Evolutionary conservation across 192 early-diverging fungal genomes (phyloP).

Genomic region (Rhizophagus sp.): DNA sequence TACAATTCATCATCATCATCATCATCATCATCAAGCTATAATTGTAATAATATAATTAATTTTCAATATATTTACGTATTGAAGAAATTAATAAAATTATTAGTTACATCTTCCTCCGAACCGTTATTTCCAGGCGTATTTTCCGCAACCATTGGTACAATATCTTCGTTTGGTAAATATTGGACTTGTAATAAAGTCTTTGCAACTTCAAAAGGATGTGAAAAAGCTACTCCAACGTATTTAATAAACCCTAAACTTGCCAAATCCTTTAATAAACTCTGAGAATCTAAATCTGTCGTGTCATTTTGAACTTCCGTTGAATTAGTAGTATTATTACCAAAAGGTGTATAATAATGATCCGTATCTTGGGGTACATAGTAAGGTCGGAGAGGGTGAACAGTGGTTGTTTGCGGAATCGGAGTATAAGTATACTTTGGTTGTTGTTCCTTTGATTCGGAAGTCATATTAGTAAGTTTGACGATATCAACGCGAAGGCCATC

Average conservation of each 20-base stretch:
- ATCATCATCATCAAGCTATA: not conserved
- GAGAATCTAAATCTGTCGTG: slow-evolving; percentile 37
- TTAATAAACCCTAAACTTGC: slow-evolving; percentile 63
- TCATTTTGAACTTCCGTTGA: not conserved
- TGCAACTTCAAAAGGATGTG: slow-evolving; percentile 64
- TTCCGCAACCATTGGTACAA: slow-evolving; percentile 30
- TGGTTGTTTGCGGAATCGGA: slow-evolving; percentile 23
- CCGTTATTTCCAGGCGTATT: slow-evolving; percentile 38
- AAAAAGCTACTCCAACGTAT: slow-evolving; percentile 58
- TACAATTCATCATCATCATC: slow-evolving; percentile 41
- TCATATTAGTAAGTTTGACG: not conserved
- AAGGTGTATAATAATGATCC: slow-evolving; percentile 28
- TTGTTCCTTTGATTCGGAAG: not conserved
- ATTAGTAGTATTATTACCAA: slow-evolving; percentile 15
- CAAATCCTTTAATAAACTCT: slow-evolving; percentile 55
- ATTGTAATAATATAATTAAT: not conserved
- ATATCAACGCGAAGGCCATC: not conserved
- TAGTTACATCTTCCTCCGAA: slow-evolving; percentile 39
- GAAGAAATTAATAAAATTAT: not conserved
- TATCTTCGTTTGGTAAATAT: slow-evolving; percentile 63
- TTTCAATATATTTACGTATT: not conserved
- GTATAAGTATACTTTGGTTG: slow-evolving; percentile 24
- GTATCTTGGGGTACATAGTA: slow-evolving; percentile 24
- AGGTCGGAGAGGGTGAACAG: slow-evolving; percentile 28
- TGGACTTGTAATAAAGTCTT: slow-evolving; percentile 79